These are phyloP conservation scores for Paecilomyces variotii DNA, from an alignment of 2,329 filamentous ascomycete genomes.

Conservation along the genomic window DNA sequence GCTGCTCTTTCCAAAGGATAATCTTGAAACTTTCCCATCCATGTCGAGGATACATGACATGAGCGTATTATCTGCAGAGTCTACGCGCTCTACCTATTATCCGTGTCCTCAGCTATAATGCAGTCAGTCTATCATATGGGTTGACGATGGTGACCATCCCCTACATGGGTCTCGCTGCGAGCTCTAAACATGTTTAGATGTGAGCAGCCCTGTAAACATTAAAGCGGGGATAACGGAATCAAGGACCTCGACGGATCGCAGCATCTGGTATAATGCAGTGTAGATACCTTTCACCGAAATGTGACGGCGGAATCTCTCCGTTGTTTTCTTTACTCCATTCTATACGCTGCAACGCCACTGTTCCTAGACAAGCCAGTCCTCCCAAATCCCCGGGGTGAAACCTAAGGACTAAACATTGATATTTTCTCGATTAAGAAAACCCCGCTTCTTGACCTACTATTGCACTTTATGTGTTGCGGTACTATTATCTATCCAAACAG, in stretches of 20 bases:
- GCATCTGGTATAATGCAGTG: neutral
- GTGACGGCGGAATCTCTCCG: neutral
- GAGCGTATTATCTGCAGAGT: too few species aligned
- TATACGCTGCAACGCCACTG: neutral
- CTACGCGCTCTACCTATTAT: too few species aligned
- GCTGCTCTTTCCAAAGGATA: too few species aligned
- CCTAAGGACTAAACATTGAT: too few species aligned
- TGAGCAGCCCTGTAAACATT: neutral
- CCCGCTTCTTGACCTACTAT: neutral
- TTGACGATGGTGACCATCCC: too few species aligned
- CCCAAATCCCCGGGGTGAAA: too few species aligned
- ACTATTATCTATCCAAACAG: neutral
- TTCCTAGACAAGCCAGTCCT: neutral
- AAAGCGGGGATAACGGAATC: neutral
- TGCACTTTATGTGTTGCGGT: neutral
- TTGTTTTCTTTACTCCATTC: neutral
- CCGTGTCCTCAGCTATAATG: too few species aligned
- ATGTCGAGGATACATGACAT: too few species aligned
- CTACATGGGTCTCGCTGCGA: too few species aligned
- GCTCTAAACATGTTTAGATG: neutral
- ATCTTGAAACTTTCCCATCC: too few species aligned
- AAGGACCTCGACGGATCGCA: neutral
- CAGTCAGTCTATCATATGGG: too few species aligned
- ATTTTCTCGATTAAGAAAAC: neutral
- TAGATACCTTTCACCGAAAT: neutral